These are phyloP conservation scores for Wickerhamomyces silvicola DNA, from an alignment of 805 yeast species.

Conservation along the genomic window DNA sequence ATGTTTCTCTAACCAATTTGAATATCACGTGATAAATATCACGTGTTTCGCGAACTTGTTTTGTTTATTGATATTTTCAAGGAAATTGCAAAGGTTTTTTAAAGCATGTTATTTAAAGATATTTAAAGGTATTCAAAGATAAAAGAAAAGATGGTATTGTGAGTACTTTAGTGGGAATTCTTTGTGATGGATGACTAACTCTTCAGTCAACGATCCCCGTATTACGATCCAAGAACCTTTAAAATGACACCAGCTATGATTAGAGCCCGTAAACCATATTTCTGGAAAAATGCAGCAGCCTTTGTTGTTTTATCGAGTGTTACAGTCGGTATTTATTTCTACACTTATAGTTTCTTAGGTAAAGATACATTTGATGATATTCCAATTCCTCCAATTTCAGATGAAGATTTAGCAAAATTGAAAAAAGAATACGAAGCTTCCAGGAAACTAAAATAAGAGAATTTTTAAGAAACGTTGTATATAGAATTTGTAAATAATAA, in stretches of 20 bases:
- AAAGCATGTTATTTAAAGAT: neutral
- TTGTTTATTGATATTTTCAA: too few species aligned
- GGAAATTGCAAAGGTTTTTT: too few species aligned
- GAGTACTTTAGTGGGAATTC: slow-evolving; percentile 1
- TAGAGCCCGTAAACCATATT: slow-evolving; percentile 84
- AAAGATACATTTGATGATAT: slow-evolving; percentile 84
- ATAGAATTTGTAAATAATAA: too few species aligned
- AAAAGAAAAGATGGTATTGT: slow-evolving; percentile 10
- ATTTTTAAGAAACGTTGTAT: too few species aligned
- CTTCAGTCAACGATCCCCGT: slow-evolving; percentile 31
- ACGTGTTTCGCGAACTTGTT: too few species aligned
- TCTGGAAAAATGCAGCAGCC: slow-evolving; percentile 65
- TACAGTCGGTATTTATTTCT: slow-evolving; percentile 57
- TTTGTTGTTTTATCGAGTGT: slow-evolving; percentile 55
- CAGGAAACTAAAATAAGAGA: too few species aligned
- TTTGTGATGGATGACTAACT: slow-evolving; percentile 4
- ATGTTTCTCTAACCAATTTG: too few species aligned
- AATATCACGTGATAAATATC: too few species aligned
- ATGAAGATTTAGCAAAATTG: slow-evolving; percentile 65
- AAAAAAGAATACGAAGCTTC: slow-evolving; percentile 61
- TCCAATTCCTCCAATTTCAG: slow-evolving; percentile 89
- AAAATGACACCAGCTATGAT: slow-evolving; percentile 92
- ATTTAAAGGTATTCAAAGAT: neutral
- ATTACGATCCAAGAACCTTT: slow-evolving; percentile 62
- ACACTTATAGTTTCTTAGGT: slow-evolving; percentile 61